A percentile compares a stretch with the other conserved stretches of the same genome.
These are phyloP conservation scores for Russula sp. DNA, from an alignment of 768 basidiomycete species.

Conservation along the genomic window DNA sequence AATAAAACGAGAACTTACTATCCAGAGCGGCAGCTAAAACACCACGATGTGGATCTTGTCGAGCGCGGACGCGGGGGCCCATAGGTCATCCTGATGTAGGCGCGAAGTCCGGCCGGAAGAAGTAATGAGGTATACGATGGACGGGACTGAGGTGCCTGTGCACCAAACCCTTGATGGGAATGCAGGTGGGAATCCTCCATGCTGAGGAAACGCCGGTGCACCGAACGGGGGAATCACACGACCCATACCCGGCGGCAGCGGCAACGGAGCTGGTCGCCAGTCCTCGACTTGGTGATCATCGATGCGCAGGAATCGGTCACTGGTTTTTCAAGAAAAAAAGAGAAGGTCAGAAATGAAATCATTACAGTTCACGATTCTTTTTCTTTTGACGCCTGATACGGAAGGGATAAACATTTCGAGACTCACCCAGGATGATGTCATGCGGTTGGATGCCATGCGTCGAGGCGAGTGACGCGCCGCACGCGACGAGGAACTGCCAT, in stretches of 20 bases:
- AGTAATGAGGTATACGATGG: conserved; percentile 30
- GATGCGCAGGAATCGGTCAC: conserved; percentile 20
- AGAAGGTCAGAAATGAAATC: neutral
- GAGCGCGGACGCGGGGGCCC: conserved; percentile 24
- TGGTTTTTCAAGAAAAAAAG: conserved; percentile 2
- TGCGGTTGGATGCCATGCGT: conserved; percentile 23
- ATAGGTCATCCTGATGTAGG: conserved; percentile 29
- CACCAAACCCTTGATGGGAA: conserved; percentile 17
- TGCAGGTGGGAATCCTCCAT: conserved; percentile 8
- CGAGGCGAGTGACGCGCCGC: conserved; percentile 18
- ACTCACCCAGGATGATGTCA: conserved; percentile 23
- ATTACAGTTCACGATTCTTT: neutral
- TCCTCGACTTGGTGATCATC: conserved; percentile 25
- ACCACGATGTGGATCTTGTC: conserved; percentile 27
- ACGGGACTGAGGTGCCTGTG: conserved; percentile 10
- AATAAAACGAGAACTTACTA: conserved; percentile 17
- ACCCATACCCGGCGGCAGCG: neutral
- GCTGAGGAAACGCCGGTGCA: conserved; percentile 1
- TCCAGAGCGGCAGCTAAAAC: conserved; percentile 25
- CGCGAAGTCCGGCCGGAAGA: conserved; percentile 19
- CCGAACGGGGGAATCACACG: neutral
- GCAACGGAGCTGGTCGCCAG: conserved; percentile 19
- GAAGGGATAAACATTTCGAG: neutral
- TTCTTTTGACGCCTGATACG: neutral
- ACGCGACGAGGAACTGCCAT: no score